Conservation (phyloP, 1,284 basidiomycete genomes). For the Irpex rosettiformis region DNA sequence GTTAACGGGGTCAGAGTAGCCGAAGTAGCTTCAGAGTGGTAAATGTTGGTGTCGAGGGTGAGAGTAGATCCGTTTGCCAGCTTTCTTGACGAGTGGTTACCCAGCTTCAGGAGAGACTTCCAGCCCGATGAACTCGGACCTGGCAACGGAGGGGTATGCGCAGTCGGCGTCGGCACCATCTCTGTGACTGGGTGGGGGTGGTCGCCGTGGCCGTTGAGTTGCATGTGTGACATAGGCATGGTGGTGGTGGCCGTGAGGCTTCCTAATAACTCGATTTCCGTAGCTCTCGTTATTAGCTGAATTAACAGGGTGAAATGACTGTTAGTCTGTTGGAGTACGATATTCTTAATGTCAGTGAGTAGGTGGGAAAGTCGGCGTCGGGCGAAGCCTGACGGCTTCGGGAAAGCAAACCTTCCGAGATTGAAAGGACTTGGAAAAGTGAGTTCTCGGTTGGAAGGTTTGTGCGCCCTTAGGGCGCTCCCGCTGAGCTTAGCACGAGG, state of each 20-base stretch:
- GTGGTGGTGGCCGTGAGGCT: neutral
- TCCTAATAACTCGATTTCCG: too few relatives aligned
- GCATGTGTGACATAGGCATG: slow-evolving; percentile 13
- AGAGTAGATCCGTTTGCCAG: slow-evolving; percentile 30
- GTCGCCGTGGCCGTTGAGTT: slow-evolving; percentile 15
- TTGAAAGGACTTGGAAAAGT: too few relatives aligned
- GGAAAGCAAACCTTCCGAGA: too few relatives aligned
- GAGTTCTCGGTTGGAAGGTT: too few relatives aligned
- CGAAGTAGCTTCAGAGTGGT: slow-evolving; percentile 30
- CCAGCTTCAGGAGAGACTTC: slow-evolving; percentile 62
- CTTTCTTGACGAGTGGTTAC: slow-evolving; percentile 46
- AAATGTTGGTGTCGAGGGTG: slow-evolving; percentile 36
- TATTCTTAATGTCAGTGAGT: too few relatives aligned
- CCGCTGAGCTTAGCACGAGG: too few relatives aligned
- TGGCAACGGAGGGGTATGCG: slow-evolving; percentile 9
- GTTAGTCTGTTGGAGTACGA: too few relatives aligned
- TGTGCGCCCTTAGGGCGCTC: too few relatives aligned
- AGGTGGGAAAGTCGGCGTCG: too few relatives aligned
- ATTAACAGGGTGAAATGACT: too few relatives aligned
- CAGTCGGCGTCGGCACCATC: slow-evolving; percentile 1
- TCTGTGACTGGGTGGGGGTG: slow-evolving; percentile 6
- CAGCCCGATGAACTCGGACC: slow-evolving; percentile 33
- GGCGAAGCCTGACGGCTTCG: too few relatives aligned
- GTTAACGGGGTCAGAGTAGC: slow-evolving; percentile 37
- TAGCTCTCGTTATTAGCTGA: too few relatives aligned